Percentiles rank a stretch among this genome's conserved stretches.
Evolutionary conservation across 192 early-diverging fungal species (phyloP).

Genomic region (Chytriomyces confervae): DNA sequence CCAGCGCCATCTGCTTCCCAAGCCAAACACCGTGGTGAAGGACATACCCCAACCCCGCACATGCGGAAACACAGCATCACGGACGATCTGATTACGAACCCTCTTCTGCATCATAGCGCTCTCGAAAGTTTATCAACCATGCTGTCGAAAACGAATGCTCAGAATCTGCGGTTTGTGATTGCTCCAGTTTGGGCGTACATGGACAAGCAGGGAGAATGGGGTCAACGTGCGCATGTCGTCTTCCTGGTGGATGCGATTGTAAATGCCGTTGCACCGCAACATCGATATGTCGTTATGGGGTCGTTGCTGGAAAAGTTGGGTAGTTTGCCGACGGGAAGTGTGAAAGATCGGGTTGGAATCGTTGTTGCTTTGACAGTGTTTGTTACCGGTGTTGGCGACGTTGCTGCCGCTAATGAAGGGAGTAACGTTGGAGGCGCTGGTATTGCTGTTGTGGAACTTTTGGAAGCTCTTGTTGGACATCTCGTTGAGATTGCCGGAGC

Average conservation of each 20-base stretch:
- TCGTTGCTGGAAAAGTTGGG: slow-evolving; percentile 34
- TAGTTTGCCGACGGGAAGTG: not conserved
- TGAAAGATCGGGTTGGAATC: not conserved
- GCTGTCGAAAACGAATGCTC: slow-evolving; percentile 11
- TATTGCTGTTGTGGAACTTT: slow-evolving; percentile 42
- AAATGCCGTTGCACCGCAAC: slow-evolving; percentile 28
- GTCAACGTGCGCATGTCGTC: slow-evolving; percentile 10
- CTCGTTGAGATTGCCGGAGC: not conserved
- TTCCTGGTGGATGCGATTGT: slow-evolving; percentile 17
- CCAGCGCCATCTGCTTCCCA: no score
- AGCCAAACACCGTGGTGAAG: not conserved
- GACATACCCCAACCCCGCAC: not conserved
- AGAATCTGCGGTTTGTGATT: slow-evolving; percentile 1
- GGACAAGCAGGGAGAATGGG: slow-evolving; percentile 22
- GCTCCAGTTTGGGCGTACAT: slow-evolving; percentile 26
- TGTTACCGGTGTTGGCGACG: not conserved
- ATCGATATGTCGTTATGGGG: slow-evolving; percentile 37
- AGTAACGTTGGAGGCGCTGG: slow-evolving; percentile 7
- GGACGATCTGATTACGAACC: slow-evolving; percentile 43
- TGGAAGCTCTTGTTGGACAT: slow-evolving; percentile 40
- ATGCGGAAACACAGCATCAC: slow-evolving; percentile 35
- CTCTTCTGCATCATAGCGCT: slow-evolving; percentile 33
- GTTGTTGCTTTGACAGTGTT: slow-evolving; percentile 23
- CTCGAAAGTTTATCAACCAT: slow-evolving; percentile 19
- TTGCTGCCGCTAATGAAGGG: no score